A percentile compares a stretch with the other conserved stretches of the same genome.
Evolutionary conservation across 176 grass and related monocot species (phyloP).

Genomic region (Saccharum officinarum): DNA sequence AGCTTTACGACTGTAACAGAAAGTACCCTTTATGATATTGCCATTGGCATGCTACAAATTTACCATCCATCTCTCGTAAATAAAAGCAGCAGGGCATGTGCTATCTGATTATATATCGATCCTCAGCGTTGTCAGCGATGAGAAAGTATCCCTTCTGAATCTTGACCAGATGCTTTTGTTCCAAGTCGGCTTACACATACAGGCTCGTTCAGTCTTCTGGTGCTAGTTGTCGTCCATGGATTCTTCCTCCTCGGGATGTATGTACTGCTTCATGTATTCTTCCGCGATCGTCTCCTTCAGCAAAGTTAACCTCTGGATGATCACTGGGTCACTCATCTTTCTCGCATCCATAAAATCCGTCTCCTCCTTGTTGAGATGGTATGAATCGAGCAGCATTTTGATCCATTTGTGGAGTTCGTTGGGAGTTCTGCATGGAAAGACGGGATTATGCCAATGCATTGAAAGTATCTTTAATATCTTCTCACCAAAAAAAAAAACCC

Average conservation of each 20-base stretch:
- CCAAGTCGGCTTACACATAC: background rate
- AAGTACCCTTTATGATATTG: background rate
- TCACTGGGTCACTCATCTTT: constrained; percentile 69
- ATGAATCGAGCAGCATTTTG: constrained; percentile 82
- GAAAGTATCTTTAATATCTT: background rate
- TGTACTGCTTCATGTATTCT: constrained; percentile 71
- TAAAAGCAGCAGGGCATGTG: background rate
- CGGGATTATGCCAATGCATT: background rate
- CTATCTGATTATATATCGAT: background rate
- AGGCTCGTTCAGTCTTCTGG: constrained; percentile 20
- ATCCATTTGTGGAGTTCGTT: constrained; percentile 91
- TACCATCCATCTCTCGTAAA: background rate
- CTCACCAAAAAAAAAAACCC: background rate
- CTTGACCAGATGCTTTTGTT: background rate
- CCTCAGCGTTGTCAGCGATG: background rate
- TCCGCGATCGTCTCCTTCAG: constrained; percentile 78
- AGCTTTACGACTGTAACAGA: background rate
- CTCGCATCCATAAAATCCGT: constrained; percentile 71
- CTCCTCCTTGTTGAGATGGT: constrained; percentile 91
- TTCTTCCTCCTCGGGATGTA: constrained; percentile 57
- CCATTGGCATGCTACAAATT: background rate
- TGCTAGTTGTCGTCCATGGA: constrained; percentile 12
- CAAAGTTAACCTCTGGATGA: constrained; percentile 80
- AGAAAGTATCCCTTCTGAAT: background rate
- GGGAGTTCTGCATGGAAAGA: constrained; percentile 64